Base-by-base conservation (phyloP, 2,329 filamentous ascomycete species). In the Dactylella cylindrospora region DNA sequence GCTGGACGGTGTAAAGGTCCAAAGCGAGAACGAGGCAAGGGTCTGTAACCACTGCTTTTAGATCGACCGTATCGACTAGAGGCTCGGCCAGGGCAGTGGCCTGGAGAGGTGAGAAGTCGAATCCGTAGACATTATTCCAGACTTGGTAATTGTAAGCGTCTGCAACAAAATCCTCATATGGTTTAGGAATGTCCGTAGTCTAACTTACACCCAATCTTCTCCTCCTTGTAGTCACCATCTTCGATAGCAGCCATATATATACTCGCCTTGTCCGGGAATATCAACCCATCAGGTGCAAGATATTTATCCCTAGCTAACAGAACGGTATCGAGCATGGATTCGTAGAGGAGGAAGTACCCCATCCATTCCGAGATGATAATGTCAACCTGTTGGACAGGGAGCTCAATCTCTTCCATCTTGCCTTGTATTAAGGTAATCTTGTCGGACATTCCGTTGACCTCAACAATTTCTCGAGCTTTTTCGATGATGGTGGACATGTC, bases 361-460 rank as follows among this genome's bases (percentile, higher is more conserved):
- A 98, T 98, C 93, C 93, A 98, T 79, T 98, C 93, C 1, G 91
- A 97, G 74, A 98, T 95, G 77, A 98, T 98, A 73, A 98, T 98
- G 72, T 98, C 93, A 67, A 98, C 93, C 76, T 97, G 88, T 71
- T 89, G 86, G 76, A 86, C 95, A 15, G 93, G 93, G 65, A 98
- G 79, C 71, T 86, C 79, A 38, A 98, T 90, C 77, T 98, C 93
- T 78, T 98, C 93, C 93, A 98, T 98, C 82, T 98, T 98, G 74
- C 93, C 93, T 78, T 97, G 93, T 66, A 98, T 82, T 61, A 98
- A 83, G 47, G 93, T 97, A 74, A 98, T 96, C 82, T 95, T 95
- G 77, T 91, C 86, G 47, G 85, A 81, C 80, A 98, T 84, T 69
- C 91, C 90, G 74, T 98, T 98, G 68, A 80, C 81, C 73, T 84